Conservation (phyloP, 208 protist species). For the Lotmaria passim region DNA sequence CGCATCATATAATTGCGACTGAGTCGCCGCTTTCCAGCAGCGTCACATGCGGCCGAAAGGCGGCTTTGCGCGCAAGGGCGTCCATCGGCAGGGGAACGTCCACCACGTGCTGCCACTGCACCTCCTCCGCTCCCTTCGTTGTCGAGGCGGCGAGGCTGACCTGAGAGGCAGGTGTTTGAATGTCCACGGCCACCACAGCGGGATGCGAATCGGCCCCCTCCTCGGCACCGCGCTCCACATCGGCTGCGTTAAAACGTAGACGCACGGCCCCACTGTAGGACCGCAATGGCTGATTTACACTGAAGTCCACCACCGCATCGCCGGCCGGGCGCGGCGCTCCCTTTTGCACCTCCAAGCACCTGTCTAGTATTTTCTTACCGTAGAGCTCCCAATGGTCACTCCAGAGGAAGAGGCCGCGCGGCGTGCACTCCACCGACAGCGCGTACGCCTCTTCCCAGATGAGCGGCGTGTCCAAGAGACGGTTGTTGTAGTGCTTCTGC, state of each 20-base stretch:
- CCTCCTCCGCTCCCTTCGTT: neutral
- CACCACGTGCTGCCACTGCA: constrained; percentile 37
- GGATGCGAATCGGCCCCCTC: neutral
- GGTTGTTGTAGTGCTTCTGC: constrained; percentile 52
- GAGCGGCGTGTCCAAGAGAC: constrained; percentile 76
- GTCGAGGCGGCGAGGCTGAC: neutral
- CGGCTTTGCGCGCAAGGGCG: constrained; percentile 8
- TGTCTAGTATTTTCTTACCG: constrained; percentile 34
- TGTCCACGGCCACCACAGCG: neutral
- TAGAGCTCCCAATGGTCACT: constrained; percentile 75
- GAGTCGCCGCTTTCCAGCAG: constrained; percentile 62
- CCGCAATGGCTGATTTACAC: neutral
- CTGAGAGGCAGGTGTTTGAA: neutral
- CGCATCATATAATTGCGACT: constrained; percentile 31
- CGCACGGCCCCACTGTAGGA: constrained; percentile 7
- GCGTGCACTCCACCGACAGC: constrained; percentile 68
- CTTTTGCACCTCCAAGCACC: constrained; percentile 28
- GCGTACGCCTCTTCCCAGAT: constrained; percentile 81
- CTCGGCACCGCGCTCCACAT: neutral
- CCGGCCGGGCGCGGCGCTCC: too few relatives aligned
- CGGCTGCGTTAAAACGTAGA: constrained; percentile 5
- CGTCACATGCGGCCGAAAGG: constrained; percentile 69
- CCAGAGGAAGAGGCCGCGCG: constrained; percentile 65
- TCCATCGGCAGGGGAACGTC: constrained; percentile 32
- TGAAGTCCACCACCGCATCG: neutral